Evolutionary conservation across 768 basidiomycete species (phyloP), one percentile per base, ranked within the genome.

Genomic region (Multifurca ochricompacta): DNA sequence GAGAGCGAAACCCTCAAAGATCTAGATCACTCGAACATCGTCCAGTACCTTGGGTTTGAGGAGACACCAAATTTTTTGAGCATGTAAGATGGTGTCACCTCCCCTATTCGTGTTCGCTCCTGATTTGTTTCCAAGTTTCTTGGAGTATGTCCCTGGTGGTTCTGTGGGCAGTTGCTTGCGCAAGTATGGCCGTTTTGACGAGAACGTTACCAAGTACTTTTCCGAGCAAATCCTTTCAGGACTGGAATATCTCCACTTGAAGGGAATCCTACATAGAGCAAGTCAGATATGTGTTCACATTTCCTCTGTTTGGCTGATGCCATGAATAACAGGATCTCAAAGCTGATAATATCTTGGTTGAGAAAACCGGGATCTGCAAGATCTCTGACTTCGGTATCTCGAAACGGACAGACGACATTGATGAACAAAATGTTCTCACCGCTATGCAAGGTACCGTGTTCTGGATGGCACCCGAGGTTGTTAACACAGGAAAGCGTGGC

Each of bases 371-470:
- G 1, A 73, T 87, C 21, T 96, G 94, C 77, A 98, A 98, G 71
- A 98, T 99, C 48, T 94, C 92, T 3, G 94, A 98, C 70, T 97
- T 97, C 65, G 96, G 96, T 37, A 97, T 98, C 53, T 95, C 92
- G n/a, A 98, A 97, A 71, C 80, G 90, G 57, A 92, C 83, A 58
- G 91, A 88, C 58, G 91, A 96, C 57, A 79, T 87, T 48, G 83
- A 88, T 59, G 78, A 83, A 48, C 80, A 80, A 63, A 87, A 81
- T n/a, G 87, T 87, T 46, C 83, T 81, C 59, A 95, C 93, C 2
- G 88, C 90, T 19, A 93, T 99, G 91, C 89, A 92, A 67, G 96
- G 96, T 23, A 94, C 94, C 18, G 88, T 98, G 32, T 98, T 96
- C 68, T 99, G 96, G 95, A 97, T 98, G 95, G 94, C 94, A 9